Conservation (phyloP, 768 basidiomycete species). For the Suillus spraguei region DNA sequence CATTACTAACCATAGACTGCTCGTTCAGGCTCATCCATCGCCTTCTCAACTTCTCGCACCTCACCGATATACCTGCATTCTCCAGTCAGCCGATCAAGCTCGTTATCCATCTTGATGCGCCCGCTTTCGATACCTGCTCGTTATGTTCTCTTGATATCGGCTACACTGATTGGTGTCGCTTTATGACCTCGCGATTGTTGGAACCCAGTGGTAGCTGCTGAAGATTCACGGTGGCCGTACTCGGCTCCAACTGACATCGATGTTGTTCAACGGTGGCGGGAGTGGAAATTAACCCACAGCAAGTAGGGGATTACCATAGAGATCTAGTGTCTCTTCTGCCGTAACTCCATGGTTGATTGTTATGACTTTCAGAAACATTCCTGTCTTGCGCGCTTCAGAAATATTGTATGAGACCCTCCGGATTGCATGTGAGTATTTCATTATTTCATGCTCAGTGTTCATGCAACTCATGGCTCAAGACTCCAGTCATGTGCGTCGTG, state of each 20-base stretch:
- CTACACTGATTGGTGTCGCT: conserved; percentile 75
- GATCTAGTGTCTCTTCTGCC: conserved; percentile 80
- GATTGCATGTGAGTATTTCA: conserved; percentile 53
- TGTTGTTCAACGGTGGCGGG: conserved; percentile 65
- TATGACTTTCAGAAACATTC: conserved; percentile 82
- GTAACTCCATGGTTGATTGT: conserved; percentile 77
- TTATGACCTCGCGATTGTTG: conserved; percentile 71
- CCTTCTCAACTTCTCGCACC: conserved; percentile 73
- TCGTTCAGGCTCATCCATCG: conserved; percentile 68
- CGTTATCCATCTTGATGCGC: conserved; percentile 78
- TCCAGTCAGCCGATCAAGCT: conserved; percentile 73
- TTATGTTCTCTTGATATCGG: conserved; percentile 71
- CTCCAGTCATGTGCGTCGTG: background rate
- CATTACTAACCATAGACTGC: conserved; percentile 65
- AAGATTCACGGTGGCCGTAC: conserved; percentile 72
- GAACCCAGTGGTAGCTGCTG: conserved; percentile 67
- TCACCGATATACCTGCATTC: conserved; percentile 84
- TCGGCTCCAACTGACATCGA: conserved; percentile 82
- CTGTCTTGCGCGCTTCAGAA: conserved; percentile 66
- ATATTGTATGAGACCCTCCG: conserved; percentile 79
- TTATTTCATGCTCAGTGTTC: conserved; percentile 83
- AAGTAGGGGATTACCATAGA: conserved; percentile 75
- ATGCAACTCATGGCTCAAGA: conserved; percentile 47
- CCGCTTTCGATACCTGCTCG: conserved; percentile 74
- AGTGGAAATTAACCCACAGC: conserved; percentile 77